Conservation (phyloP, 2,329 filamentous ascomycete species). For the Fusarium coffeatum region DNA sequence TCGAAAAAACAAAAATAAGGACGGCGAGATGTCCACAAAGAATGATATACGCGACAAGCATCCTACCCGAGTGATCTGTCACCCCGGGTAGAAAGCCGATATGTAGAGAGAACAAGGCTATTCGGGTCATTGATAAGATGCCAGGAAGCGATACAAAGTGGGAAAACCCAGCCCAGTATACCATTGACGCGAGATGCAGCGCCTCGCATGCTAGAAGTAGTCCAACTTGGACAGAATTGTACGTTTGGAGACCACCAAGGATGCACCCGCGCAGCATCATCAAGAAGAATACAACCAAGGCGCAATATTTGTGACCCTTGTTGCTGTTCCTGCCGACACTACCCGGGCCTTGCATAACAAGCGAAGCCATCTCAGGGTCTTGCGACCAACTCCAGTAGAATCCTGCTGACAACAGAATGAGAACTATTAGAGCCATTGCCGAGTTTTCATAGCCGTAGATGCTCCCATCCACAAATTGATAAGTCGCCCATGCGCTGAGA, state of each 20-base stretch:
- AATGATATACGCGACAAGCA: conserved; percentile 13
- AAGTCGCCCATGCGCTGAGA: conserved; percentile 76
- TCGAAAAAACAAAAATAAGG: background rate
- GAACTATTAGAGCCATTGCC: conserved; percentile 51
- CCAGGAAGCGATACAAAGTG: conserved; percentile 6
- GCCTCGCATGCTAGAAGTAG: conserved; percentile 25
- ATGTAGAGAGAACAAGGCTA: conserved; percentile 9
- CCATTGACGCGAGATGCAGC: conserved; percentile 1
- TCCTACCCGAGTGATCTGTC: conserved; percentile 1
- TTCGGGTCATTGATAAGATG: background rate
- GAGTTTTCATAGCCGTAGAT: conserved; percentile 40
- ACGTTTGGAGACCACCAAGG: conserved; percentile 28
- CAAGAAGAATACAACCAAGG: conserved; percentile 23
- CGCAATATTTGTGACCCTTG: background rate
- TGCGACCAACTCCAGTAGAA: conserved; percentile 46
- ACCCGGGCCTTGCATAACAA: background rate
- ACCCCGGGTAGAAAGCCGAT: conserved; percentile 10
- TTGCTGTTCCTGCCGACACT: too few relatives aligned
- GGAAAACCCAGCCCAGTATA: background rate
- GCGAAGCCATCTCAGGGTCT: conserved; percentile 4
- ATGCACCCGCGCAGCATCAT: conserved; percentile 28
- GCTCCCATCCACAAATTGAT: conserved; percentile 64
- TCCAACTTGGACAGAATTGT: conserved; percentile 8
- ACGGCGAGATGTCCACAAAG: conserved; percentile 8
- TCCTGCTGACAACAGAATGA: conserved; percentile 34